phyloP scores from a whole-genome alignment of 2,329 filamentous ascomycete species.

The Fusarium incarnatum region DNA sequence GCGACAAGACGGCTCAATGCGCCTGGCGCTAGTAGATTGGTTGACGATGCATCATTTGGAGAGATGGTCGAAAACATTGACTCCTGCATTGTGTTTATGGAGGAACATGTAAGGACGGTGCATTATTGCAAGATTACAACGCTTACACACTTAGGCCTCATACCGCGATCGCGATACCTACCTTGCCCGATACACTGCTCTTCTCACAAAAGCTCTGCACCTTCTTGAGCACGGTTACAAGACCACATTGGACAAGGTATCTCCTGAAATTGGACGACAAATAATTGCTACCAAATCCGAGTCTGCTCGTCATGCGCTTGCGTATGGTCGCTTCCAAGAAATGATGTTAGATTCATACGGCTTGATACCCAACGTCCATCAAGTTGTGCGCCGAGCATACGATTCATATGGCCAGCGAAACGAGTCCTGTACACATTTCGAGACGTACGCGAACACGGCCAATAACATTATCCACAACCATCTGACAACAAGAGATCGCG shows the following conservation, averaged over 20 bases:
- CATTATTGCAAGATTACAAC: no score
- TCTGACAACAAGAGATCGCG: constrained; percentile 63
- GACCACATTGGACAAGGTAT: constrained; percentile 63
- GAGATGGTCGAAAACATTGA: constrained; percentile 91
- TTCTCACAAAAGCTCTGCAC: constrained; percentile 76
- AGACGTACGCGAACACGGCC: constrained; percentile 66
- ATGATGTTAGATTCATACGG: constrained; percentile 68
- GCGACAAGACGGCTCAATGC: constrained; percentile 92
- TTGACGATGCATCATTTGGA: constrained; percentile 85
- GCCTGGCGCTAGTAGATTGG: constrained; percentile 86
- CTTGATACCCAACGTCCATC: constrained; percentile 67
- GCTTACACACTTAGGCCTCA: constrained; percentile 65
- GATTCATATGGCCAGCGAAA: constrained; percentile 62
- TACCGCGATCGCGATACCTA: constrained; percentile 92
- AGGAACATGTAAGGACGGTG: constrained; percentile 73
- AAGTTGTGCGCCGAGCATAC: constrained; percentile 63
- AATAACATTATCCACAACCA: constrained; percentile 67
- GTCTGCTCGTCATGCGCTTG: constrained; percentile 68
- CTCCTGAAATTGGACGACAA: constrained; percentile 66
- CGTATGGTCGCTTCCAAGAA: constrained; percentile 70
- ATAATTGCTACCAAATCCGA: constrained; percentile 67
- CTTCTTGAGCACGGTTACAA: constrained; percentile 70
- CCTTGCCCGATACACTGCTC: constrained; percentile 84
- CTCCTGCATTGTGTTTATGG: constrained; percentile 93
- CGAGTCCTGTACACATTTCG: constrained; percentile 57